Base-by-base conservation (phyloP, 139 green algal species). In the Nannochloris sp. region DNA sequence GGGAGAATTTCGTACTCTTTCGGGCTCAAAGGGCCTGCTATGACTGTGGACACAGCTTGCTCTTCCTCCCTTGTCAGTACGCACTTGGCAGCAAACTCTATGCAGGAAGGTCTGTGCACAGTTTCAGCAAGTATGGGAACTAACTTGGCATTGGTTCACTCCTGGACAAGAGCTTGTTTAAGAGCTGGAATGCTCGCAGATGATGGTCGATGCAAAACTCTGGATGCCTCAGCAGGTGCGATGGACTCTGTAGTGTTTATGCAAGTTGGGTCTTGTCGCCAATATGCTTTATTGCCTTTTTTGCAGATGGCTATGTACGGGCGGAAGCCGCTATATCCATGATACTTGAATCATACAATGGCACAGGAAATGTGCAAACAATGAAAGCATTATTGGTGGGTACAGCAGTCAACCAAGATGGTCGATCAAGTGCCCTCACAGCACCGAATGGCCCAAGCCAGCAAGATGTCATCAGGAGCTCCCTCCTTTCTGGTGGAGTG, bases 141-240 rank as follows among this genome's bases (percentile, higher is more conserved):
- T 14, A 95, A 94, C 71, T 71, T 92, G 12, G 76, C 75, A 6
- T 67, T 92, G 6, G 72, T 83, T 6, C 82, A 86, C 26, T 79
- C 88, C 49, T 87, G 80, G 20, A 82, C 74, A 8, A 76, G 78
- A 29, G 74, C 76, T 44, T 79, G 74, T 65, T 58, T 73, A 17
- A 57, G 72, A 0, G 61, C 74, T 33, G 78, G 36, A 69, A 85
- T 64, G 81, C 79, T 96, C 36, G 74, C 88, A 0, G 57, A 76
- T 3, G 84, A 90, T 16, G 89, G 85, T 9, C 74, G 85, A 49
- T 96, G 89, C 75, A 96, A 94, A 72, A 94, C 88, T 3, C 71
- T 96, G 23, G 88, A 95, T 56, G 77, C 78, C 2, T 66, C 62
- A 2, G 78, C 78, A 48, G 75, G 67, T 69, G 17, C 12, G 37